Percentiles rank a stretch among this genome's conserved stretches.
phyloP scores from a whole-genome alignment of 345 rosid species.

The Rhodomyrtus tomentosa region DNA sequence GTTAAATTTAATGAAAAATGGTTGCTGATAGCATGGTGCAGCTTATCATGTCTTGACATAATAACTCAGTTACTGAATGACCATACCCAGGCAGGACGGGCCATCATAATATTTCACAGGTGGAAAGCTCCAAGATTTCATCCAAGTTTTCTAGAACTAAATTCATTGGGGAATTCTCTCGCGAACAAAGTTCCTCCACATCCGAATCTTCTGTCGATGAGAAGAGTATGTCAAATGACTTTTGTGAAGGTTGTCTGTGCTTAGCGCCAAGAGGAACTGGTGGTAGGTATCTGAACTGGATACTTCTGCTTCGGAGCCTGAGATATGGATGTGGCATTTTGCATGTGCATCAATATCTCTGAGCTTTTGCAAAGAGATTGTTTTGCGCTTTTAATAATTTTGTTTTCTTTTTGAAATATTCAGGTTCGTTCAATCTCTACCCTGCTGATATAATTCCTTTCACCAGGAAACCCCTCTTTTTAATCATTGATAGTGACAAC shows the following conservation, averaged over 20 bases:
- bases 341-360: background rate
- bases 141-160: conserved; percentile 52
- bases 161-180: conserved; percentile 28
- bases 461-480: conserved; percentile 83
- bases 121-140: conserved; percentile 47
- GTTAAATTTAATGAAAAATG: conserved; percentile 25
- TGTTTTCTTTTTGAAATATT: background rate
- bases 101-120: conserved; percentile 17
- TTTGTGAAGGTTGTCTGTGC: conserved; percentile 40
- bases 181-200: conserved; percentile 33
- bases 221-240: conserved; percentile 24
- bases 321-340: background rate
- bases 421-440: conserved; percentile 70
- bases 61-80: background rate
- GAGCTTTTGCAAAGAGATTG: background rate
- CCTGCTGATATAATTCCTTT: conserved; percentile 96
- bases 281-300: conserved; percentile 35
- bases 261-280: conserved; percentile 67
- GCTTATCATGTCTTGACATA: background rate
- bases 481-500: conserved; percentile 88
- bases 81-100: conserved; percentile 48
- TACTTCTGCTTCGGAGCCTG: background rate
- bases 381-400: background rate
- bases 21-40: background rate
- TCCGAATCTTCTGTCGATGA: conserved; percentile 51